These are phyloP conservation scores for Suhomyces sp. DNA, from an alignment of 805 yeast genomes.

Conservation along the genomic window DNA sequence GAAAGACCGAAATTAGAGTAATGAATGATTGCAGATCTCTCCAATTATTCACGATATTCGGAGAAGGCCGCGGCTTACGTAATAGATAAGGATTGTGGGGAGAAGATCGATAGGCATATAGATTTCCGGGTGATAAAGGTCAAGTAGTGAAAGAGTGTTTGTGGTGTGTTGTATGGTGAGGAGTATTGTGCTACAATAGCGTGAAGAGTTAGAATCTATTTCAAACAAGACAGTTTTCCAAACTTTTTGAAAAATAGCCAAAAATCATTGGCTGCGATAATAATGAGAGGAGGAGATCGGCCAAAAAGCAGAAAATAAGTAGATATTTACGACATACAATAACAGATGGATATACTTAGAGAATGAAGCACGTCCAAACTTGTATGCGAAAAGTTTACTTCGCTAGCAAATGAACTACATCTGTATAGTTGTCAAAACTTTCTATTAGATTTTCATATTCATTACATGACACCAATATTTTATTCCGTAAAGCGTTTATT, in stretches of 20 bases:
- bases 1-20: neutral
- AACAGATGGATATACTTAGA: neutral
- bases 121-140: no score
- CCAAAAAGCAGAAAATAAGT: neutral
- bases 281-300: neutral
- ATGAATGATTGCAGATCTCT: neutral
- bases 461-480: no score
- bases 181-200: no score
- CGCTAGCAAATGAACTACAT: no score
- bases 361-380: no score
- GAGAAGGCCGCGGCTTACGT: conserved; percentile 7
- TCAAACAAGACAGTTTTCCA: neutral
- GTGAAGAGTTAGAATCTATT: no score
- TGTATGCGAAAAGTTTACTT: no score
- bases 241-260: neutral
- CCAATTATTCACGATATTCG: conserved; percentile 1
- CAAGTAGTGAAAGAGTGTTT: no score
- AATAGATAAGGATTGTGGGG: neutral
- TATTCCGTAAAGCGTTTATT: no score
- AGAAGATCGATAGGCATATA: neutral
- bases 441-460: no score
- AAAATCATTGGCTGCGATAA: neutral
- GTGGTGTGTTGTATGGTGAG: no score
- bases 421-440: no score
- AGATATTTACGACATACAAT: neutral